phyloP scores from a whole-genome alignment of 805 yeast species.

The Metschnikowia shivogae region DNA sequence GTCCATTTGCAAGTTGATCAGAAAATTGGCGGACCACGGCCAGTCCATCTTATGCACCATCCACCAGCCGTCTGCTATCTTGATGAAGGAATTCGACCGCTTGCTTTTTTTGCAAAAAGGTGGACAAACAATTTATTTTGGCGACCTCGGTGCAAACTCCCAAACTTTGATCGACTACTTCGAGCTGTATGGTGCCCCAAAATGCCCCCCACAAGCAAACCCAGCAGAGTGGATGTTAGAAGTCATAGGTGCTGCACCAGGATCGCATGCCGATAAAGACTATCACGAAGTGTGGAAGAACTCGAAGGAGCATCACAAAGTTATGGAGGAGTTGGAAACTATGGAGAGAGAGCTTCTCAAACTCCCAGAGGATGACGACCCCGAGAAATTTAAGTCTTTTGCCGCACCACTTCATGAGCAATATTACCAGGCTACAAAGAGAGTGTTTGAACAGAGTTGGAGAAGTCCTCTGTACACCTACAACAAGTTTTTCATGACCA shows the following conservation, averaged over 20 bases:
- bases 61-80: slow-evolving; percentile 46
- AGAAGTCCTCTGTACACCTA: slow-evolving; percentile 58
- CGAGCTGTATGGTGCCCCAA: slow-evolving; percentile 7
- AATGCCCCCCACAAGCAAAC: slow-evolving; percentile 8
- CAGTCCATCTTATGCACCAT: slow-evolving; percentile 56
- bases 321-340: slow-evolving; percentile 50
- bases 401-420: slow-evolving; percentile 50
- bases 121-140: slow-evolving; percentile 15
- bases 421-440: slow-evolving; percentile 26
- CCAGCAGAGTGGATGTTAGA: slow-evolving; percentile 15
- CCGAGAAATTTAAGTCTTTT: slow-evolving; percentile 21
- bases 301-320: slow-evolving; percentile 41
- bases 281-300: slow-evolving; percentile 10
- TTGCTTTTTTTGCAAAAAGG: slow-evolving; percentile 42
- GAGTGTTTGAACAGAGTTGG: slow-evolving; percentile 41
- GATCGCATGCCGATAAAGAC: slow-evolving; percentile 8
- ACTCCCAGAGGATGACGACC: slow-evolving; percentile 12
- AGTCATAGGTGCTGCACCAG: slow-evolving; percentile 14
- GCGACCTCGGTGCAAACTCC: slow-evolving; percentile 11
- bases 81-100: slow-evolving; percentile 53
- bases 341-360: slow-evolving; percentile 51
- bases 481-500: slow-evolving; percentile 55
- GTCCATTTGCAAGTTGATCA: slow-evolving; percentile 50
- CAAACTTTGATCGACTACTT: slow-evolving; percentile 8
- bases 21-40: slow-evolving; percentile 46